Evolutionary conservation across 176 grass and related monocot species (phyloP).

Genomic region (Metroxylon sagu): DNA sequence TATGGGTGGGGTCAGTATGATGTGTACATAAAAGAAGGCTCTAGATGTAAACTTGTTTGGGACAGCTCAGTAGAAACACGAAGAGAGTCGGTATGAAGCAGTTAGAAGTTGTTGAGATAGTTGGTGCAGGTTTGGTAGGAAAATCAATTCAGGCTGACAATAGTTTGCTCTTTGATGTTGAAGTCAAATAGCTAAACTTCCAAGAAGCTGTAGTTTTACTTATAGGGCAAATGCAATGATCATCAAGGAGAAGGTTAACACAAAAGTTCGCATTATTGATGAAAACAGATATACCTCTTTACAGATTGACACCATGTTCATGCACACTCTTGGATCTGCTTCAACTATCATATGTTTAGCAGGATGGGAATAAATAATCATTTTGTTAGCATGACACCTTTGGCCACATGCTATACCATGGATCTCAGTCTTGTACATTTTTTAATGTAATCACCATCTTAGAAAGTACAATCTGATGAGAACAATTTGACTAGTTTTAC

Average conservation of each 20-base stretch:
- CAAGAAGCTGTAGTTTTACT: not conserved
- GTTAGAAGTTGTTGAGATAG: not conserved
- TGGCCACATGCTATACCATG: no score
- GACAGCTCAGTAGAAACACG: not conserved
- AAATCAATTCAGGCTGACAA: not conserved
- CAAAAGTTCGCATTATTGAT: not conserved
- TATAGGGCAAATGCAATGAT: not conserved
- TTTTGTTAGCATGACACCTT: no score
- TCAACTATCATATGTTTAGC: no score
- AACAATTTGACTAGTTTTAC: no score
- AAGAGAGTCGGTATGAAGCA: constrained; percentile 1
- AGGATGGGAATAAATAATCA: no score
- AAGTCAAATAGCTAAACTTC: not conserved
- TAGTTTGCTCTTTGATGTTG: not conserved
- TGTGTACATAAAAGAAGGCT: constrained; percentile 1
- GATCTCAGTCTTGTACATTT: no score
- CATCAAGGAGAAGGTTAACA: not conserved
- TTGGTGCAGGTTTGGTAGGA: not conserved
- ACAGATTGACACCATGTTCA: not conserved
- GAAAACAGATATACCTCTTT: not conserved
- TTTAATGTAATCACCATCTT: no score
- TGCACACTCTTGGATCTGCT: no score
- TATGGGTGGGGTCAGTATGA: not conserved
- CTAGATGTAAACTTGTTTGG: not conserved
- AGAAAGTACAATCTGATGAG: no score